These are phyloP conservation scores for Aegilops sharonensis DNA, from an alignment of 176 grass and related monocot genomes.

Conservation along the genomic window DNA sequence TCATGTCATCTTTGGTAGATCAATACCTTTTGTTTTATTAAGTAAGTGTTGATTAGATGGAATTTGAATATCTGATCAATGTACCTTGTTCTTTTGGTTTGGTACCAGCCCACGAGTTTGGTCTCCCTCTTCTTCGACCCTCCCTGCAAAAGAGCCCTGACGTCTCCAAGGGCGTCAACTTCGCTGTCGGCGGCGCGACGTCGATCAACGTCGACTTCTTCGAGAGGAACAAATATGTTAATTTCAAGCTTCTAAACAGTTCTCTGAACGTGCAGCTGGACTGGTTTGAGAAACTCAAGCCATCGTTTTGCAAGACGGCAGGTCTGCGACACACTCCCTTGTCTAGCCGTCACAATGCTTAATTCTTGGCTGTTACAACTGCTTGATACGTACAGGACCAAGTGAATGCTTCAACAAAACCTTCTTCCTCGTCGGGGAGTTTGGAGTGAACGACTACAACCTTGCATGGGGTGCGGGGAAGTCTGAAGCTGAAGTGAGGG, in stretches of 20 bases:
- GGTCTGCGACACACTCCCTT: not conserved
- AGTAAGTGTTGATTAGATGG: not conserved
- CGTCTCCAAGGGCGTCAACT: conserved; percentile 39
- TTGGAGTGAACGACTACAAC: conserved; percentile 21
- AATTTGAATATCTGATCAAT: not conserved
- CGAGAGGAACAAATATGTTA: not conserved
- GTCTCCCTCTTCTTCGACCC: conserved; percentile 40
- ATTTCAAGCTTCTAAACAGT: conserved; percentile 7
- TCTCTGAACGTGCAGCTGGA: conserved; percentile 40
- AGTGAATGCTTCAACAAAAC: not conserved
- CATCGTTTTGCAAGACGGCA: conserved; percentile 38
- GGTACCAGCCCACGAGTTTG: conserved; percentile 32
- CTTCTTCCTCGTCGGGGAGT: conserved; percentile 9
- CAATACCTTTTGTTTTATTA: too few species aligned
- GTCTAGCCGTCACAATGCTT: not conserved
- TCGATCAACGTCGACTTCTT: conserved; percentile 38
- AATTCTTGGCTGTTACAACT: not conserved
- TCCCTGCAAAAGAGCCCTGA: not conserved
- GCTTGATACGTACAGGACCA: not conserved
- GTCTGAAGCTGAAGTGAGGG: not conserved
- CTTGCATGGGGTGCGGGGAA: not conserved
- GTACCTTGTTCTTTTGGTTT: too few species aligned
- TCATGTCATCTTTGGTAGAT: too few species aligned
- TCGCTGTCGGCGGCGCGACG: conserved; percentile 47
- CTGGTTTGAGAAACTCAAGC: conserved; percentile 53